A percentile compares a stretch with the other conserved stretches of the same genome.
phyloP scores from a whole-genome alignment of 163 green algal genomes.

The Scenedesmus sp. region DNA sequence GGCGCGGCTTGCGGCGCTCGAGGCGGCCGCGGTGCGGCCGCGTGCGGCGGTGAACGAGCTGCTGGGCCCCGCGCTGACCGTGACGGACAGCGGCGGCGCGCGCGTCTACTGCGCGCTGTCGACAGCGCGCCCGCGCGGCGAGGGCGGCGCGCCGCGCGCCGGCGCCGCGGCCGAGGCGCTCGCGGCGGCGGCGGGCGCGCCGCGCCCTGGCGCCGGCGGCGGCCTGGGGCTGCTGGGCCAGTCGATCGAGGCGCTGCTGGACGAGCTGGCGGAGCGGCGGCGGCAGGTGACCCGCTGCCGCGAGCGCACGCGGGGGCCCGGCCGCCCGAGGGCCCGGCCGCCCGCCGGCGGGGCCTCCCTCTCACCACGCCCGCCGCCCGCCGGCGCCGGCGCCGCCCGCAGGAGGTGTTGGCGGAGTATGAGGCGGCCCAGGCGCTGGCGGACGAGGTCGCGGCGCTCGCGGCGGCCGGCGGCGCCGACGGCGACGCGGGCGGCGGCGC shows the following conservation, averaged over 20 bases:
- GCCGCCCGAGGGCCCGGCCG: neutral
- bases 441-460: neutral
- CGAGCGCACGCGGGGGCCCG: neutral
- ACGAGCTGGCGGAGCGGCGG: conserved; percentile 30
- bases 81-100: conserved; percentile 30
- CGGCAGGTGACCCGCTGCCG: conserved; percentile 14
- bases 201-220: too few relatives aligned
- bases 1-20: neutral
- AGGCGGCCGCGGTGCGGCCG: conserved; percentile 10
- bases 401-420: conserved; percentile 11
- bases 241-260: conserved; percentile 39
- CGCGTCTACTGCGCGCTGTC: conserved; percentile 42
- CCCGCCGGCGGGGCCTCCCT: neutral
- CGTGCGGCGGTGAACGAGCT: conserved; percentile 4
- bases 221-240: conserved; percentile 17
- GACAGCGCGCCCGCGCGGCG: neutral
- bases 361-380: neutral
- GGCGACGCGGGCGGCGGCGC: neutral
- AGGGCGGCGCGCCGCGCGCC: neutral
- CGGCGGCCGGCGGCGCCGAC: neutral
- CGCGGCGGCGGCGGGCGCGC: neutral
- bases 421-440: conserved; percentile 7
- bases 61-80: conserved; percentile 13
- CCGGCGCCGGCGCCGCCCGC: neutral
- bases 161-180: neutral